Percentiles rank a stretch among this genome's conserved stretches.
Evolutionary conservation across 306 rosid species (phyloP).

Genomic region (Trichosanthes truncata): DNA sequence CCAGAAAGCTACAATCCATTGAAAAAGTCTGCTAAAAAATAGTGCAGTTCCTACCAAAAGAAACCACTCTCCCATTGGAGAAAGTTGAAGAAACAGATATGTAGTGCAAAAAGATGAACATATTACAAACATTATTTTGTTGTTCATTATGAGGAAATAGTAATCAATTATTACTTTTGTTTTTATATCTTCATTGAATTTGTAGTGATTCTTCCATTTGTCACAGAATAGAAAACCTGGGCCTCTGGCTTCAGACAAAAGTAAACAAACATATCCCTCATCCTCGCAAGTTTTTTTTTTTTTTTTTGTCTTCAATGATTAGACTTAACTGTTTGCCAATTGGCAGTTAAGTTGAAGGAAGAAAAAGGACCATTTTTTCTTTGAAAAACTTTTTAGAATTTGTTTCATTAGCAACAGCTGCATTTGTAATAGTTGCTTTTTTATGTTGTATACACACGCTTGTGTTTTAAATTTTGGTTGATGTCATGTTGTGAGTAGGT

Average conservation of each 20-base stretch:
- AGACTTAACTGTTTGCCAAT: not conserved
- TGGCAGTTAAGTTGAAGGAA: not conserved
- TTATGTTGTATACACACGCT: no score
- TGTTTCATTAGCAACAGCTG: not conserved
- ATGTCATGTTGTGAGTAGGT: not conserved
- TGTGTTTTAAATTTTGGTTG: not conserved
- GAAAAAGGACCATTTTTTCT: no score
- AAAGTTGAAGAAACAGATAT: not conserved
- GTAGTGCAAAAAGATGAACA: not conserved
- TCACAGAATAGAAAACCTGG: not conserved
- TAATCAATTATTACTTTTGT: not conserved
- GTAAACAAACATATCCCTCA: not conserved
- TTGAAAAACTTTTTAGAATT: not conserved
- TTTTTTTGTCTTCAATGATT: not conserved
- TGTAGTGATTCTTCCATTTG: not conserved
- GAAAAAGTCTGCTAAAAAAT: not conserved
- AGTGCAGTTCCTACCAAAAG: not conserved
- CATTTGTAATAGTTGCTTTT: not conserved
- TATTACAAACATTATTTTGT: not conserved
- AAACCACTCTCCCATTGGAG: slow-evolving; percentile 6
- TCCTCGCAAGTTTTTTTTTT: not conserved
- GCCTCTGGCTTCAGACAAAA: not conserved
- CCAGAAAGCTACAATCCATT: not conserved
- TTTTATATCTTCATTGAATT: not conserved
- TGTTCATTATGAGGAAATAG: not conserved